These are phyloP conservation scores for Mycosarcoma maydis DNA, from an alignment of 1,284 basidiomycete species.

Conservation along the genomic window DNA sequence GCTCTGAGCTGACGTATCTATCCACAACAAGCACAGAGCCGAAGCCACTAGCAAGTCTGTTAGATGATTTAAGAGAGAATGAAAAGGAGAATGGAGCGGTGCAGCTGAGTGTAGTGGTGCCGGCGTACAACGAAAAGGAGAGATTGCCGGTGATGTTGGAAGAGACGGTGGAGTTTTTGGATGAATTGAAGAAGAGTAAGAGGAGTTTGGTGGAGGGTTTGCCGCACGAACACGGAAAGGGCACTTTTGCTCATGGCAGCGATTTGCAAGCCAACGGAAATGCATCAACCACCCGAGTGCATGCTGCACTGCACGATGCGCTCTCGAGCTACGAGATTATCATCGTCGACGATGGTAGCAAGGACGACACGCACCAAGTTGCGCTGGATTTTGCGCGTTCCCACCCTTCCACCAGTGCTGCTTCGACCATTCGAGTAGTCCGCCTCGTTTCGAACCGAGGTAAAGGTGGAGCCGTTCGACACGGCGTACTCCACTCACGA, in stretches of 20 bases:
- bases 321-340: constrained; percentile 74
- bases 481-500: constrained; percentile 75
- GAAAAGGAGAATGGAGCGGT: constrained; percentile 31
- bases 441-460: constrained; percentile 82
- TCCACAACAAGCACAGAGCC: constrained; percentile 4
- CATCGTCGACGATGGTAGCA: constrained; percentile 88
- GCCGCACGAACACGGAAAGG: background rate
- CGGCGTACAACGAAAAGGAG: constrained; percentile 86
- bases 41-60: constrained; percentile 14
- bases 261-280: background rate
- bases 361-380: constrained; percentile 76
- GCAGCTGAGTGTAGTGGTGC: constrained; percentile 80
- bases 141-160: constrained; percentile 84
- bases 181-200: constrained; percentile 63
- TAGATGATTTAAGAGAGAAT: constrained; percentile 4
- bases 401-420: constrained; percentile 70
- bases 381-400: constrained; percentile 76
- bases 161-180: constrained; percentile 72
- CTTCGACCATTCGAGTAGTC: constrained; percentile 80
- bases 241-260: background rate
- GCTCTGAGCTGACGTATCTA: constrained; percentile 23
- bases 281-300: background rate
- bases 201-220: constrained; percentile 17
- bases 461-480: constrained; percentile 89
- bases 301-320: constrained; percentile 19